Percentiles rank a stretch among this genome's conserved stretches.
phyloP scores from a whole-genome alignment of 1,284 basidiomycete genomes.

The Tylopilus sp. region DNA sequence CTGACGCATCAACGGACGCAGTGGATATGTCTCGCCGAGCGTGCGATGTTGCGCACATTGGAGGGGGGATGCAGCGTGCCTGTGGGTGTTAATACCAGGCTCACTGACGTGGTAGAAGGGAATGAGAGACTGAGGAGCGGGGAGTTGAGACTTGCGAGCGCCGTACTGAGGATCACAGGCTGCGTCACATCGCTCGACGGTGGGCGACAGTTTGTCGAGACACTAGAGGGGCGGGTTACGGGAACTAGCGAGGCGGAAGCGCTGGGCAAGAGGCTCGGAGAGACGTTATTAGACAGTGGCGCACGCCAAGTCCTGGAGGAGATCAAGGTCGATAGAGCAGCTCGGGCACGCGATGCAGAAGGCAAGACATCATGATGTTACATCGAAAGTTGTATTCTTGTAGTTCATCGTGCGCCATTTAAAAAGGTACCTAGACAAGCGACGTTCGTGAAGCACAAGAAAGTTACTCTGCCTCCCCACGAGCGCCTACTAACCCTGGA shows the following conservation, averaged over 20 bases:
- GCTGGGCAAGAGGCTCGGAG: conserved; percentile 66
- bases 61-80: conserved; percentile 98
- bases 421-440: conserved; percentile 31
- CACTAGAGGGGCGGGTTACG: conserved; percentile 51
- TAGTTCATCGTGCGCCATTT: conserved; percentile 33
- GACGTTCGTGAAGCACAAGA: conserved; percentile 32
- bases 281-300: conserved; percentile 60
- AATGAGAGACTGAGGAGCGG: conserved; percentile 30
- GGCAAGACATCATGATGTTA: conserved; percentile 12
- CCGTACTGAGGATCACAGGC: conserved; percentile 60
- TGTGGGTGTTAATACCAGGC: conserved; percentile 75
- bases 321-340: conserved; percentile 65
- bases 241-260: conserved; percentile 61
- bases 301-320: conserved; percentile 77
- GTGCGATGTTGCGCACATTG: conserved; percentile 80
- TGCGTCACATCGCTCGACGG: conserved; percentile 82
- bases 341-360: conserved; percentile 46
- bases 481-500: conserved; percentile 45
- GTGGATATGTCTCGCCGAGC: conserved; percentile 78
- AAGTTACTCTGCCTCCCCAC: conserved; percentile 44
- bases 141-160: conserved; percentile 29
- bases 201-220: conserved; percentile 63
- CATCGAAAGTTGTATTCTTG: conserved; percentile 25
- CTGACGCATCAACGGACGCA: conserved; percentile 76
- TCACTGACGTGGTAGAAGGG: conserved; percentile 30